Evolutionary conservation across 768 basidiomycete genomes (phyloP).

Genomic region (Ephemerocybe angulata): DNA sequence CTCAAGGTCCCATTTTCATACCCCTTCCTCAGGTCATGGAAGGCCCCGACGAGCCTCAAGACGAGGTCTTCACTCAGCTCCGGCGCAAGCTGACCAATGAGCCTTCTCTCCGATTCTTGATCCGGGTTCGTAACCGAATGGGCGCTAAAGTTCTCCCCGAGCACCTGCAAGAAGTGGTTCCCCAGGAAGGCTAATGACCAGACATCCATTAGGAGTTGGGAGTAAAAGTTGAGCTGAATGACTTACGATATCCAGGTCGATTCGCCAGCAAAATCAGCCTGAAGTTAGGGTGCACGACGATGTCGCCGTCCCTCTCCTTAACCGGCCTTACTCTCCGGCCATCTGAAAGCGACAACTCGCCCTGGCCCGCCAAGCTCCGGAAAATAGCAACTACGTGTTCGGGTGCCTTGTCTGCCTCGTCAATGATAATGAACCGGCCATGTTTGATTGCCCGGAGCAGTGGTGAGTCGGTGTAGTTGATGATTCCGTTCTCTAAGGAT

Average conservation of each 20-base stretch:
- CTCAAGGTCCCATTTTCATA: conserved; percentile 55
- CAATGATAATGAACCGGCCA: conserved; percentile 65
- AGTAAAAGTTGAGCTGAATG: neutral
- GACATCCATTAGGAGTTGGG: neutral
- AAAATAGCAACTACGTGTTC: conserved; percentile 73
- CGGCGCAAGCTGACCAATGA: conserved; percentile 60
- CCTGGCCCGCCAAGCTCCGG: conserved; percentile 62
- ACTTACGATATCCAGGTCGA: conserved; percentile 64
- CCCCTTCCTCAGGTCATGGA: conserved; percentile 57
- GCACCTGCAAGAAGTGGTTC: conserved; percentile 69
- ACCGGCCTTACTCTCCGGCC: conserved; percentile 51
- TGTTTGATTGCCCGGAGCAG: conserved; percentile 58
- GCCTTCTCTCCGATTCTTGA: conserved; percentile 56
- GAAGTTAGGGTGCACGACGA: conserved; percentile 62
- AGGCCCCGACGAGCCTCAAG: conserved; percentile 55
- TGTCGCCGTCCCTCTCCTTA: conserved; percentile 47
- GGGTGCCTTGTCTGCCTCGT: conserved; percentile 71
- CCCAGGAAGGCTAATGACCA: conserved; percentile 56
- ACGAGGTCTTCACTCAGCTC: conserved; percentile 53
- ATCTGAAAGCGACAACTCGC: conserved; percentile 61
- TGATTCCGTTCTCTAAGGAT: conserved; percentile 50
- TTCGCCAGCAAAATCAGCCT: conserved; percentile 63
- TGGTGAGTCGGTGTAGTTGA: conserved; percentile 63
- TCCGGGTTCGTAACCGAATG: conserved; percentile 69
- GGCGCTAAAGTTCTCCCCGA: conserved; percentile 65